A percentile compares a stretch with the other conserved stretches of the same genome.
Evolutionary conservation across 352 stramenopile genomes (phyloP).

Genomic region (Phytophthora cactorum): DNA sequence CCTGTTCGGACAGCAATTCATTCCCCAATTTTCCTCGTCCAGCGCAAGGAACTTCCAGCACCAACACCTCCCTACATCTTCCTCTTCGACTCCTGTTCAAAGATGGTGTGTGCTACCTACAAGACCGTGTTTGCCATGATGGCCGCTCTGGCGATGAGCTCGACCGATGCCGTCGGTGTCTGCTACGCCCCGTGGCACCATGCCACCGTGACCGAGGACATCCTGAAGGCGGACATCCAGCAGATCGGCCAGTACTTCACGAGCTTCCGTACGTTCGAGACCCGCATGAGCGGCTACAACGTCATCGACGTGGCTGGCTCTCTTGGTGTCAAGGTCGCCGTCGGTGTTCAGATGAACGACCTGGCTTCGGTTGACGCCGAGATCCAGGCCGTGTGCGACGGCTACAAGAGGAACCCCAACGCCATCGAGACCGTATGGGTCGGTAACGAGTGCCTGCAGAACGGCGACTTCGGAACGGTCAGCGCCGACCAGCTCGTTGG

Average conservation of each 20-base stretch:
- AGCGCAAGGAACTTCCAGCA: constrained; percentile 31
- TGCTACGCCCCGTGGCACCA: constrained; percentile 78
- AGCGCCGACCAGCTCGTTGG: constrained; percentile 45
- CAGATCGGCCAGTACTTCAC: constrained; percentile 56
- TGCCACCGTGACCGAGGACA: constrained; percentile 34
- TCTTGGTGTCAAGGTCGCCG: constrained; percentile 57
- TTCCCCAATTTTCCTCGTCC: constrained; percentile 42
- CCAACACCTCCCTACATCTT: constrained; percentile 1
- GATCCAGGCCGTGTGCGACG: constrained; percentile 66
- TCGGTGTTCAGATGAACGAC: constrained; percentile 72
- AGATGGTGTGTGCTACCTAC: constrained; percentile 49
- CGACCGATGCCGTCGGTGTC: constrained; percentile 35
- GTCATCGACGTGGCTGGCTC: constrained; percentile 47
- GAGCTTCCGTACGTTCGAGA: constrained; percentile 75
- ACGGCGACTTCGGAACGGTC: constrained; percentile 50
- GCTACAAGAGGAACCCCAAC: constrained; percentile 41
- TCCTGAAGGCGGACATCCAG: constrained; percentile 40
- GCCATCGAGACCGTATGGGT: constrained; percentile 68
- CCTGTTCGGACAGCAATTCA: constrained; percentile 14
- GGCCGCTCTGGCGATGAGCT: constrained; percentile 26
- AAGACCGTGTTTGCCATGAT: constrained; percentile 43
- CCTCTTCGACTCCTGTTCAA: constrained; percentile 7
- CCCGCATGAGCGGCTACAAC: constrained; percentile 58
- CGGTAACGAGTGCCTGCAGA: constrained; percentile 78
- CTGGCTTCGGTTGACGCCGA: constrained; percentile 40